Evolutionary conservation across 805 yeast genomes (phyloP).

Genomic region (Candida pseudofarinosa): DNA sequence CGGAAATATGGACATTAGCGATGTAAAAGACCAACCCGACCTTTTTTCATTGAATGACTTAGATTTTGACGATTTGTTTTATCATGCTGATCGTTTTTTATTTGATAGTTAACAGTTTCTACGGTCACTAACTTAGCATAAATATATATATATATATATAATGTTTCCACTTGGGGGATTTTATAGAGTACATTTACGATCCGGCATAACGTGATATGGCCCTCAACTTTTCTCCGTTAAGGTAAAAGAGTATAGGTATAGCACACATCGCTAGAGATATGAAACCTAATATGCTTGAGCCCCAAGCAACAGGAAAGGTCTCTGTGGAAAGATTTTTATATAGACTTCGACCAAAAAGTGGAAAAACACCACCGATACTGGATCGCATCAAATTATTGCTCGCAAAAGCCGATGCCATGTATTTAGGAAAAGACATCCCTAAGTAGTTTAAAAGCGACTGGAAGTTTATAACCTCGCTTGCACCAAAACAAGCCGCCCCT

Average conservation of each 20-base stretch:
- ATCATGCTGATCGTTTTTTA: background rate
- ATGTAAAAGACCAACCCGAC: too few relatives aligned
- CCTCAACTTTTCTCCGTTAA: constrained; percentile 39
- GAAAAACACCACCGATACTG: constrained; percentile 52
- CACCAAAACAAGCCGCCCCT: constrained; percentile 37
- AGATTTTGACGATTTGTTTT: constrained; percentile 5
- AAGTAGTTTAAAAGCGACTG: constrained; percentile 51
- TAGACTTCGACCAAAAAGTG: constrained; percentile 44
- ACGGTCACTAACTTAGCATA: too few relatives aligned
- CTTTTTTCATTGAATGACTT: too few relatives aligned
- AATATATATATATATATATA: too few relatives aligned
- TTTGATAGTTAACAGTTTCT: too few relatives aligned
- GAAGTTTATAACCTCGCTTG: constrained; percentile 43
- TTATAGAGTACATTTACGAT: too few relatives aligned
- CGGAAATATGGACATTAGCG: too few relatives aligned
- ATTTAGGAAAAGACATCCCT: constrained; percentile 44
- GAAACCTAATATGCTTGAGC: constrained; percentile 45
- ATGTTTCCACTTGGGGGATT: too few relatives aligned
- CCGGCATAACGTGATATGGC: constrained; percentile 24
- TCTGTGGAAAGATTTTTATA: constrained; percentile 41
- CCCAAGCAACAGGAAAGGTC: constrained; percentile 59
- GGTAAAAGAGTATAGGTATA: constrained; percentile 44
- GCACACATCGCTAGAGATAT: constrained; percentile 39
- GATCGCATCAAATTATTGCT: constrained; percentile 48
- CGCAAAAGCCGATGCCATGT: constrained; percentile 51